A percentile compares a stretch with the other conserved stretches of the same genome.
These are phyloP conservation scores for Diplodia intermedia DNA, from an alignment of 2,329 filamentous ascomycete species.

Conservation along the genomic window DNA sequence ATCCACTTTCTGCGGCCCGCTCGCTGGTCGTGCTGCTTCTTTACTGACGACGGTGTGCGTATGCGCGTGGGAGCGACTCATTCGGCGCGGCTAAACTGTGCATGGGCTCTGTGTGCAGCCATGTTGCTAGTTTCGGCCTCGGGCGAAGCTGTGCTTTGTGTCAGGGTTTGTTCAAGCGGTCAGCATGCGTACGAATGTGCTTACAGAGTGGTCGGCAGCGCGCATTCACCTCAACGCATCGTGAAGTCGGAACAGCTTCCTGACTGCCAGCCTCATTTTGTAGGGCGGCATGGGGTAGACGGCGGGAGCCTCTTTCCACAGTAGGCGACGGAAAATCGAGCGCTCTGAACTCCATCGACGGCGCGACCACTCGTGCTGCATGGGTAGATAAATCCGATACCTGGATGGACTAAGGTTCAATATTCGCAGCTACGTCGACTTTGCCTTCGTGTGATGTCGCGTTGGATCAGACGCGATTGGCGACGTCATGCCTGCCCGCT, in stretches of 20 bases:
- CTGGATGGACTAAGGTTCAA: too few species aligned
- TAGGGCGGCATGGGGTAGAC: too few species aligned
- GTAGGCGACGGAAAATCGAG: too few species aligned
- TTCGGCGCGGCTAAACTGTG: slow-evolving; percentile 2
- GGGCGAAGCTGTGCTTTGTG: neutral
- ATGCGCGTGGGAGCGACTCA: neutral
- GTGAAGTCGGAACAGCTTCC: neutral
- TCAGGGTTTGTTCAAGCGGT: neutral
- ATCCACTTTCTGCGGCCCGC: slow-evolving; percentile 8
- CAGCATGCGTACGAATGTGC: neutral
- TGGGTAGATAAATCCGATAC: too few species aligned
- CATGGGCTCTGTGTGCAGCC: neutral
- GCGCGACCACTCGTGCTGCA: too few species aligned
- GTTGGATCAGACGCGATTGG: neutral
- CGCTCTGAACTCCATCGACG: too few species aligned
- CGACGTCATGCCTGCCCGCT: too few species aligned
- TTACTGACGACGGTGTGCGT: neutral
- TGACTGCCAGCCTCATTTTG: too few species aligned
- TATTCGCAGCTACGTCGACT: too few species aligned
- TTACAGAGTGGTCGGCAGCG: neutral
- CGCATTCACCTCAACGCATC: neutral
- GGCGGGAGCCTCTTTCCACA: too few species aligned
- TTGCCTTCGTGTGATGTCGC: neutral
- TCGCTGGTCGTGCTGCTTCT: neutral
- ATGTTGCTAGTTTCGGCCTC: neutral